Base-by-base conservation (phyloP, 2,329 filamentous ascomycete species). In the Penicillium sclerotiorum region DNA sequence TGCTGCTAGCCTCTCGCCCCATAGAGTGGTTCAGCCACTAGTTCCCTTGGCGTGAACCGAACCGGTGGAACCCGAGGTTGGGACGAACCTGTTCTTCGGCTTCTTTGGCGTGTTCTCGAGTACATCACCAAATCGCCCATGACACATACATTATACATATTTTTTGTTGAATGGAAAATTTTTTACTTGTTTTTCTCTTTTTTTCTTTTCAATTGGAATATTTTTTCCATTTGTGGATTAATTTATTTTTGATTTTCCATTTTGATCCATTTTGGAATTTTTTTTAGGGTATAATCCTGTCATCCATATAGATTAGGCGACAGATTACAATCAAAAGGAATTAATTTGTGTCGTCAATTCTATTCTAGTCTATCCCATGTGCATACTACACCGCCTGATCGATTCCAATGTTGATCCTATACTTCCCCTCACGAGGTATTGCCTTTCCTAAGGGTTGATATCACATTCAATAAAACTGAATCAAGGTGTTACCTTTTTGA, bases 41-140 rank as follows among this genome's bases (percentile, higher is more conserved):
- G 44, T 55, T 48, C 33, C 12, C 8, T 49, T 50, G 45, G 47
- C 47, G 47, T n/a, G 49, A 47, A 44, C 44, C 28, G 33, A 21
- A 45, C 32, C 35, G 36, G 45, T 54, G 53, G 53, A 50, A 15
- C 28, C 32, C 47, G 40, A 9, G 47, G 28, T n/a, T 32, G 33
- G 15, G 25, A 27, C 25, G 25, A 49, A 39, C 40, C 21, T 28
- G 30, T 46, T 41, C 37, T 25, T 28, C 47, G 47, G n/a, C n/a
- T n/a, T n/a, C n/a, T n/a, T n/a, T n/a, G n/a, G n/a, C n/a, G n/a
- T n/a, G 45, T 36, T 38, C 22, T 15, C 8, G 43, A 47, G 35
- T 33, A 43, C 43, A 42, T 43, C 43, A 48, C 36, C 44, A n/a
- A 39, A 42, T 39, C 27, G 23, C 4, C 41, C n/a, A 50, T 50